phyloP scores from a whole-genome alignment of 371 early-diverging fungal genomes.

The Thermomucor indicae-seudaticae region DNA sequence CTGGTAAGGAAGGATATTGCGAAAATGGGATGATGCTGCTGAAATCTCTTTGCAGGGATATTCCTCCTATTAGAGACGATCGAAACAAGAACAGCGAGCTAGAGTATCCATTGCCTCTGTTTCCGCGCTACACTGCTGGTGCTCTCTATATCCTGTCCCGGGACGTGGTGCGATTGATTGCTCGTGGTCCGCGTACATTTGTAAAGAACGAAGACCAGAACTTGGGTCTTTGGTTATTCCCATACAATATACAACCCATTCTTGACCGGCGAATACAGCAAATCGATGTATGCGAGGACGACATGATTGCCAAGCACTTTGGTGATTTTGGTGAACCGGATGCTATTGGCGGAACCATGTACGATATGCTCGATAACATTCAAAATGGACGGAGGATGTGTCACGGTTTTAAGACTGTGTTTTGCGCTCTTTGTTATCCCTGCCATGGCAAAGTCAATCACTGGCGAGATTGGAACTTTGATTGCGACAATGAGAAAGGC shows the following conservation, averaged over 20 bases:
- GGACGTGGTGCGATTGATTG: conserved; percentile 52
- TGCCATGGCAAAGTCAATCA: conserved; percentile 54
- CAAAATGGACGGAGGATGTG: conserved; percentile 41
- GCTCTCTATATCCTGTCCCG: conserved; percentile 55
- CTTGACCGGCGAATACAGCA: conserved; percentile 58
- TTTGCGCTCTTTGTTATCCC: conserved; percentile 57
- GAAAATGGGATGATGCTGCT: not conserved
- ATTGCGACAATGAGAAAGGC: conserved; percentile 54
- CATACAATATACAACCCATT: conserved; percentile 52
- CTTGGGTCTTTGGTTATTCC: conserved; percentile 57
- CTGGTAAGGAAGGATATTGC: conserved; percentile 37
- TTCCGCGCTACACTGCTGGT: conserved; percentile 57
- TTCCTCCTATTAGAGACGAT: conserved; percentile 37
- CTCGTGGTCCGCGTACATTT: conserved; percentile 51
- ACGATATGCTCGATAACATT: conserved; percentile 51
- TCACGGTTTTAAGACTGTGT: conserved; percentile 28
- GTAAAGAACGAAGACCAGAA: conserved; percentile 58
- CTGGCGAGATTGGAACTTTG: conserved; percentile 58
- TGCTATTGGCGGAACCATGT: conserved; percentile 55
- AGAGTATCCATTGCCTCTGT: conserved; percentile 44
- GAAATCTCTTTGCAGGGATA: conserved; percentile 24
- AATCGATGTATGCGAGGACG: conserved; percentile 60
- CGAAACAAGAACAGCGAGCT: conserved; percentile 45
- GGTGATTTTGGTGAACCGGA: conserved; percentile 49
- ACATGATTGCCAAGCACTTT: conserved; percentile 61